A percentile compares a stretch with the other conserved stretches of the same genome.
Evolutionary conservation across 1,284 basidiomycete genomes (phyloP).

Genomic region (Xerocomus nothofagi): DNA sequence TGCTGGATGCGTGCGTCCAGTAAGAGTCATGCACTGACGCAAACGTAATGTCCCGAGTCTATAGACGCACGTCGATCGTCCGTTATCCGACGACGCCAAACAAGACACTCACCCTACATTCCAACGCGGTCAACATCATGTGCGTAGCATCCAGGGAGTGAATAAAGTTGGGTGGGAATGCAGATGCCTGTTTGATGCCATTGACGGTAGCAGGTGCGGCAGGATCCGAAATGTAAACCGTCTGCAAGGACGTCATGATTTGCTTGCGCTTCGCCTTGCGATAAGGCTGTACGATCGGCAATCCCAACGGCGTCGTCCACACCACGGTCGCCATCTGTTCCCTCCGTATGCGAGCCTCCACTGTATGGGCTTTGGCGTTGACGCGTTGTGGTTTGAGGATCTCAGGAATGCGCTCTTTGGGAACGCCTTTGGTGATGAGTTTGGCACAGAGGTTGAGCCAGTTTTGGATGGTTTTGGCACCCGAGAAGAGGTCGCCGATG

Average conservation of each 20-base stretch:
- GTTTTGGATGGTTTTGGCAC: slow-evolving; percentile 88
- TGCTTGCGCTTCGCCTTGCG: slow-evolving; percentile 84
- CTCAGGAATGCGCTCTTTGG: slow-evolving; percentile 67
- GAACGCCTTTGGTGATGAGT: slow-evolving; percentile 87
- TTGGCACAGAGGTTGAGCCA: slow-evolving; percentile 88
- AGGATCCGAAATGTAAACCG: slow-evolving; percentile 93
- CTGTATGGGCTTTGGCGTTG: slow-evolving; percentile 14
- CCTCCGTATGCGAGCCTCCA: slow-evolving; percentile 54
- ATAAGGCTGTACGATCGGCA: slow-evolving; percentile 97
- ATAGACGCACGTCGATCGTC: slow-evolving; percentile 8
- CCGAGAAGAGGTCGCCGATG: slow-evolving; percentile 92
- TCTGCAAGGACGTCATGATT: slow-evolving; percentile 84
- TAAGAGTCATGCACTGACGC: slow-evolving; percentile 99
- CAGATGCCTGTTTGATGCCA: slow-evolving; percentile 86
- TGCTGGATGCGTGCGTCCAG: slow-evolving; percentile 93
- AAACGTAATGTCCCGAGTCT: slow-evolving; percentile 78
- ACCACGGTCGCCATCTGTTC: slow-evolving; percentile 97
- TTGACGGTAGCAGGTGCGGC: slow-evolving; percentile 81
- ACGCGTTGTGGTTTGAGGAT: slow-evolving; percentile 36
- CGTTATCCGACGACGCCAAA: not conserved
- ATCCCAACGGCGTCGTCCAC: slow-evolving; percentile 93
- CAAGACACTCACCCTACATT: slow-evolving; percentile 65
- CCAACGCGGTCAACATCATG: slow-evolving; percentile 97
- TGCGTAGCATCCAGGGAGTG: slow-evolving; percentile 98
- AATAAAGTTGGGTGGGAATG: slow-evolving; percentile 99